These are phyloP conservation scores for Sugiyamaella valdiviana DNA, from an alignment of 805 yeast species.

Conservation along the genomic window DNA sequence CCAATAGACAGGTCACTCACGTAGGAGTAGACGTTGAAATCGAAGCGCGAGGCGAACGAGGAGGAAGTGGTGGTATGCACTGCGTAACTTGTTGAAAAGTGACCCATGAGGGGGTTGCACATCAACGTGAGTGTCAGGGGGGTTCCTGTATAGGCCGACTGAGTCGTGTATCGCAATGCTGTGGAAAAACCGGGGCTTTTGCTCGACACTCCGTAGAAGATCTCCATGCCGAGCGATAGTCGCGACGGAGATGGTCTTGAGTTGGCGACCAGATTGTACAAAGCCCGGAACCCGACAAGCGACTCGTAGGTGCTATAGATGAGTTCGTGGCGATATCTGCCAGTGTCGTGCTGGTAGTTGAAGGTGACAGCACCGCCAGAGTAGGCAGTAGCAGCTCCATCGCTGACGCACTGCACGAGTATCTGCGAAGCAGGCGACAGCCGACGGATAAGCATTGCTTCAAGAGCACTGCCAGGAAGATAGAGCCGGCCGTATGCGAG, in stretches of 20 bases:
- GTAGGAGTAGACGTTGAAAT: conserved; percentile 85
- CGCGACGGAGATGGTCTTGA: conserved; percentile 38
- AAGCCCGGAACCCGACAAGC: conserved; percentile 69
- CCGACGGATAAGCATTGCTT: conserved; percentile 75
- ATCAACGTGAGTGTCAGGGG: conserved; percentile 86
- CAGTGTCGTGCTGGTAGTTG: conserved; percentile 56
- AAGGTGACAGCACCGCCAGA: conserved; percentile 45
- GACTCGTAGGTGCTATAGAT: conserved; percentile 81
- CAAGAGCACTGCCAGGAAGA: conserved; percentile 79
- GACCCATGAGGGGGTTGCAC: conserved; percentile 85
- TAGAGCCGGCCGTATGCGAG: conserved; percentile 80
- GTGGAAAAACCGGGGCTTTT: conserved; percentile 88
- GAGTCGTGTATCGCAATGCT: conserved; percentile 77
- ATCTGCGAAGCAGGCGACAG: conserved; percentile 56
- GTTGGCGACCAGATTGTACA: conserved; percentile 53
- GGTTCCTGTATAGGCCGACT: conserved; percentile 78
- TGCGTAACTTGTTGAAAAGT: conserved; percentile 79
- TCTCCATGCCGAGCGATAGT: conserved; percentile 72
- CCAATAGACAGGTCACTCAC: conserved; percentile 83
- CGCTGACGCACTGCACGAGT: conserved; percentile 68
- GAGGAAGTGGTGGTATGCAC: conserved; percentile 66
- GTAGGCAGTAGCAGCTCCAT: conserved; percentile 40
- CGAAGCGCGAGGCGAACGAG: conserved; percentile 77
- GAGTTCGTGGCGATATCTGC: conserved; percentile 61
- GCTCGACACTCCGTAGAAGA: conserved; percentile 79